Conservation (phyloP, 2,329 filamentous ascomycete species). For the Albifimbria verrucaria region DNA sequence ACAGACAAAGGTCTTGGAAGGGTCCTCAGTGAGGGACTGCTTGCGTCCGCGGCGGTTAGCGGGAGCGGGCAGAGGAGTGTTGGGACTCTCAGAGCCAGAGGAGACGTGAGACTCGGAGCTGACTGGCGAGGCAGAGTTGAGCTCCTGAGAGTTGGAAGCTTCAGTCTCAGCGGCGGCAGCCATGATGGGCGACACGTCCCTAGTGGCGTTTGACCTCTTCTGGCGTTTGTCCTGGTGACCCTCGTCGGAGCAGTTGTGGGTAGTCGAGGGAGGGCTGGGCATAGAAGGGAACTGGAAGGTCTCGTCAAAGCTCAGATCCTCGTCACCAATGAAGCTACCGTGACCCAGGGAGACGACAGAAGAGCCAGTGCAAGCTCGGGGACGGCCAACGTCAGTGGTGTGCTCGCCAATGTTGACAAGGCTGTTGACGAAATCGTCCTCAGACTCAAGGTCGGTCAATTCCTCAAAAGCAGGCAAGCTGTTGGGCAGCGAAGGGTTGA, state of each 20-base stretch:
- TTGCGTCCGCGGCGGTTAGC: constrained; percentile 93
- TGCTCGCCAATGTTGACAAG: constrained; percentile 62
- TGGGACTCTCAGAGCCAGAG: constrained; percentile 42
- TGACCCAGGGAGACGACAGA: constrained; percentile 67
- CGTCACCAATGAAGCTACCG: constrained; percentile 73
- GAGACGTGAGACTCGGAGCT: constrained; percentile 35
- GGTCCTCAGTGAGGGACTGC: constrained; percentile 96
- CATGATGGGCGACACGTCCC: constrained; percentile 37
- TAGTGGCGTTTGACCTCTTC: constrained; percentile 51
- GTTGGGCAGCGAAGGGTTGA: constrained; percentile 46
- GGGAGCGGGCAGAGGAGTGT: constrained; percentile 47
- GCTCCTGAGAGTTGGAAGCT: constrained; percentile 31
- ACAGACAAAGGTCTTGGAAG: constrained; percentile 97
- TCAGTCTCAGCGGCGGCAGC: constrained; percentile 33
- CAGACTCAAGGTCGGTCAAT: constrained; percentile 84
- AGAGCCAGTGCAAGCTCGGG: constrained; percentile 64
- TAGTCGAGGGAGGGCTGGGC: constrained; percentile 51
- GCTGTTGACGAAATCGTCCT: constrained; percentile 75
- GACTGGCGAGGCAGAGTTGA: constrained; percentile 29
- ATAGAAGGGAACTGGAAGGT: constrained; percentile 60
- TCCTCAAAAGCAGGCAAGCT: constrained; percentile 76
- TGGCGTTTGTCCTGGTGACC: constrained; percentile 54
- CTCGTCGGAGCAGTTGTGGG: constrained; percentile 40
- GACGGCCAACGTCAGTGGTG: constrained; percentile 63
- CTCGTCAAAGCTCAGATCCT: constrained; percentile 74